These are phyloP conservation scores for Plasmodium falciparum DNA, from an alignment of 169 alveolate species.

Conservation along the genomic window DNA sequence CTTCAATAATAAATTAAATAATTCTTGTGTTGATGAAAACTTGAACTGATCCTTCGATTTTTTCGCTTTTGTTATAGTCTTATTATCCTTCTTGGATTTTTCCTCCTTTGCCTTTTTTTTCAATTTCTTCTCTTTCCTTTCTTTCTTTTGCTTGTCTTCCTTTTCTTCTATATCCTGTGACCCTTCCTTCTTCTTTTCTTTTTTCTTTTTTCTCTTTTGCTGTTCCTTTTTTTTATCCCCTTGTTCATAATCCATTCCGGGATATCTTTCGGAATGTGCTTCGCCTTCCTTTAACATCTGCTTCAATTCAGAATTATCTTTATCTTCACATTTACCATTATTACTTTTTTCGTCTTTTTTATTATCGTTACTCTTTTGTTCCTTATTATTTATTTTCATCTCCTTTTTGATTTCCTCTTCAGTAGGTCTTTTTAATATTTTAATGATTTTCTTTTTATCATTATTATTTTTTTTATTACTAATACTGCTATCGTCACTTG, in stretches of 20 bases:
- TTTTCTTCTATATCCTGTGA: slow-evolving; percentile 1
- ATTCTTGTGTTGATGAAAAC: slow-evolving; percentile 61
- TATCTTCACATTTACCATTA: background rate
- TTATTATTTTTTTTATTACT: slow-evolving; percentile 15
- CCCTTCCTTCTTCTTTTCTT: background rate
- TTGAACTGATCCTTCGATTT: slow-evolving; percentile 40
- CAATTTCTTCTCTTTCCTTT: slow-evolving; percentile 1
- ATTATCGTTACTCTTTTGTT: background rate
- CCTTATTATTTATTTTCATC: background rate
- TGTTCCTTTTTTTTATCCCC: background rate
- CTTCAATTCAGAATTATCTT: background rate
- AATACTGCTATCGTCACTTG: background rate
- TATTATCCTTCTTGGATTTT: slow-evolving; percentile 12
- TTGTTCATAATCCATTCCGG: background rate
- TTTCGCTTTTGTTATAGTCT: background rate
- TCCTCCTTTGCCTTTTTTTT: slow-evolving; percentile 1
- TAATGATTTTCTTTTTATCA: slow-evolving; percentile 30
- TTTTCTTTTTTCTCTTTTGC: background rate
- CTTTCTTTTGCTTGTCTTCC: slow-evolving; percentile 6
- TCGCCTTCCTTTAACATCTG: background rate
- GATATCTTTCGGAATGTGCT: background rate
- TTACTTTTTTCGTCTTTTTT: background rate
- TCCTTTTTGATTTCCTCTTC: slow-evolving; percentile 1
- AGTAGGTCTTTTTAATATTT: slow-evolving; percentile 48
- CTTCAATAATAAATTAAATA: slow-evolving; percentile 46